Evolutionary conservation across 495 filamentous ascomycete genomes (phyloP).

Genomic region (Penicillium arizonense): DNA sequence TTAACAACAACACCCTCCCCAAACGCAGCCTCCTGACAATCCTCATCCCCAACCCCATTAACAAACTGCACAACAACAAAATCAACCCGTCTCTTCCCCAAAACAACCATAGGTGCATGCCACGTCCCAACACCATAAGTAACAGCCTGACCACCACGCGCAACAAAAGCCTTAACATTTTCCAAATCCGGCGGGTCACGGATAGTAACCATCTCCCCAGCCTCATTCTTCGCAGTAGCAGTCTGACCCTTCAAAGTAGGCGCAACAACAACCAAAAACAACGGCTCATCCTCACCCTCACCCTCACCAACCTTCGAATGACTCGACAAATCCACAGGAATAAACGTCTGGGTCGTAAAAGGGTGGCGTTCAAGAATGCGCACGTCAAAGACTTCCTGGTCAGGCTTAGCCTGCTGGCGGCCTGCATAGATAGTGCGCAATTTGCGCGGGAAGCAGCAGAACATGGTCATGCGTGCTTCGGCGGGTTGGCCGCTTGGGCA

Average conservation of each 20-base stretch:
- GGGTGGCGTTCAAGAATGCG: constrained; percentile 88
- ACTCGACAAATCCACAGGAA: constrained; percentile 63
- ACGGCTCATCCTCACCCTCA: constrained; percentile 26
- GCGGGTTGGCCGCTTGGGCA: constrained; percentile 63
- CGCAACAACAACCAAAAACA: constrained; percentile 89
- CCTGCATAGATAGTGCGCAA: constrained; percentile 28
- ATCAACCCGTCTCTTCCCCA: constrained; percentile 66
- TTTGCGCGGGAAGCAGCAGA: constrained; percentile 74
- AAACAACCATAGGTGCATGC: constrained; percentile 95
- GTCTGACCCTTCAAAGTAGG: constrained; percentile 53
- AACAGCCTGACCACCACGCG: constrained; percentile 76
- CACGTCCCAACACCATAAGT: constrained; percentile 91
- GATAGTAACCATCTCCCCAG: constrained; percentile 32
- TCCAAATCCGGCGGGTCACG: constrained; percentile 71
- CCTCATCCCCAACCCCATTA: constrained; percentile 80
- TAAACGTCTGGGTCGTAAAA: constrained; percentile 89
- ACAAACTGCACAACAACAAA: constrained; percentile 89
- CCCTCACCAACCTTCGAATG: constrained; percentile 27
- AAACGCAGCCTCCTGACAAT: constrained; percentile 81
- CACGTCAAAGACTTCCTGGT: constrained; percentile 58
- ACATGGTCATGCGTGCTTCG: constrained; percentile 76
- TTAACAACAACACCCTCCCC: constrained; percentile 37
- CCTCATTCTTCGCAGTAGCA: constrained; percentile 31
- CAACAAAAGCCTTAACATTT: constrained; percentile 73
- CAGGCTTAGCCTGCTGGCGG: constrained; percentile 12